Percentiles rank a stretch among this genome's conserved stretches.
Conservation (phyloP, 2,329 filamentous ascomycete species). For the Fusarium praegraminearum region DNA sequence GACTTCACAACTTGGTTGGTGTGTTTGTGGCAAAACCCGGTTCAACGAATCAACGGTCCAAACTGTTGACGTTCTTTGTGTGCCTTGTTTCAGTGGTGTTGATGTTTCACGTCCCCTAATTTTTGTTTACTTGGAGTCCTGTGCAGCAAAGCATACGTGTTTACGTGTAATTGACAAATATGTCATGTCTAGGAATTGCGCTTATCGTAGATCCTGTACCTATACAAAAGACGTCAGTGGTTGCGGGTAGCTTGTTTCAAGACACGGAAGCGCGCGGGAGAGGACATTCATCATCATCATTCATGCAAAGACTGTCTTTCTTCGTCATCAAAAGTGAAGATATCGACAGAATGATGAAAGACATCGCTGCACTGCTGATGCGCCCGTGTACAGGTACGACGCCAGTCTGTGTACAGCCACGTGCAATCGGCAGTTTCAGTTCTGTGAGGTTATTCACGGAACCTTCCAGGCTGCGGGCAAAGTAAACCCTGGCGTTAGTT, state of each 20-base stretch:
- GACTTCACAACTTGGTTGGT: constrained; percentile 35
- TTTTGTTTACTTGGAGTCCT: neutral
- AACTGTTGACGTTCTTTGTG: neutral
- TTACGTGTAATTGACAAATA: constrained; percentile 11
- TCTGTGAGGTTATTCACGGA: neutral
- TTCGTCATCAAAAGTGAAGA: constrained; percentile 24
- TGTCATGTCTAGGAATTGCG: constrained; percentile 12
- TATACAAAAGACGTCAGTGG: constrained; percentile 32
- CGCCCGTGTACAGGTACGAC: neutral
- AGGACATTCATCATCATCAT: neutral
- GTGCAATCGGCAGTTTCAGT: neutral
- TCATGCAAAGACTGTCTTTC: constrained; percentile 12
- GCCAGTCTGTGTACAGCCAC: neutral
- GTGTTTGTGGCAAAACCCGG: constrained; percentile 39
- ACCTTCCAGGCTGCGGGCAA: constrained; percentile 15
- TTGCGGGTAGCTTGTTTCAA: constrained; percentile 35
- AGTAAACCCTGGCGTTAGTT: constrained; percentile 5
- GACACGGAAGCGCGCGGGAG: constrained; percentile 18
- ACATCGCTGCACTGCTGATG: constrained; percentile 7
- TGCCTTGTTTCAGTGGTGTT: constrained; percentile 30
- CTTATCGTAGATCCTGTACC: constrained; percentile 28
- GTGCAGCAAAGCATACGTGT: neutral
- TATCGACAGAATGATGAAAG: constrained; percentile 13
- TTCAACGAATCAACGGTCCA: constrained; percentile 17
- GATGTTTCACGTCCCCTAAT: constrained; percentile 30